phyloP scores from a whole-genome alignment of 768 basidiomycete genomes.

The Lactifluus pinguis region DNA sequence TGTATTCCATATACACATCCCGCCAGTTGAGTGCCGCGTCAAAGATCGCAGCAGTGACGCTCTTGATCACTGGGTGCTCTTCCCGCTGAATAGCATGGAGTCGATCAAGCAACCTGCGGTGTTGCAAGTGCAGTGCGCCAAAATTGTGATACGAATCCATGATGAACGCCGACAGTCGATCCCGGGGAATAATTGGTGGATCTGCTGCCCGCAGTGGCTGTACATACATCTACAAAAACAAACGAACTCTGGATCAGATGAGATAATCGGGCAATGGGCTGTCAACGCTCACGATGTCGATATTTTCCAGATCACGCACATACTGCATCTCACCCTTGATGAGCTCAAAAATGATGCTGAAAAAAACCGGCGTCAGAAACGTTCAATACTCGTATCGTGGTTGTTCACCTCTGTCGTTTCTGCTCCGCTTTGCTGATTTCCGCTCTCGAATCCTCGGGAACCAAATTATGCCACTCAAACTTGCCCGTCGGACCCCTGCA shows the following conservation, averaged over 20 bases:
- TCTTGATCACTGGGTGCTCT: conserved; percentile 70
- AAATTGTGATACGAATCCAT: conserved; percentile 87
- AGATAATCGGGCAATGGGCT: background rate
- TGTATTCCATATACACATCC: conserved; percentile 87
- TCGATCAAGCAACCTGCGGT: conserved; percentile 65
- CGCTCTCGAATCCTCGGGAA: conserved; percentile 55
- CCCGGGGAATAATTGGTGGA: conserved; percentile 68
- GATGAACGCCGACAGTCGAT: conserved; percentile 68
- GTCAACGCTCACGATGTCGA: conserved; percentile 49
- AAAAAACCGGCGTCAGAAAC: background rate
- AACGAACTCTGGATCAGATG: background rate
- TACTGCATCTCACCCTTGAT: conserved; percentile 96
- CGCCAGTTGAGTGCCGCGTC: conserved; percentile 90
- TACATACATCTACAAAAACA: conserved; percentile 60
- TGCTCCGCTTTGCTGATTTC: conserved; percentile 61
- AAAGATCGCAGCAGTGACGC: conserved; percentile 75
- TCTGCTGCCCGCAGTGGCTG: conserved; percentile 60
- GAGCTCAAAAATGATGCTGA: conserved; percentile 84
- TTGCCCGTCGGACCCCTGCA: conserved; percentile 70
- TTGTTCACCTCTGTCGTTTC: conserved; percentile 74
- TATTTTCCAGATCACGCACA: conserved; percentile 83
- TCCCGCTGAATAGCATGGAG: conserved; percentile 85
- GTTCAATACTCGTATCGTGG: background rate
- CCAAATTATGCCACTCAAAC: conserved; percentile 88
- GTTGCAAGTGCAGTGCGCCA: conserved; percentile 63